phyloP scores from a whole-genome alignment of 768 basidiomycete genomes.

The Leccinum disarticulatum region DNA sequence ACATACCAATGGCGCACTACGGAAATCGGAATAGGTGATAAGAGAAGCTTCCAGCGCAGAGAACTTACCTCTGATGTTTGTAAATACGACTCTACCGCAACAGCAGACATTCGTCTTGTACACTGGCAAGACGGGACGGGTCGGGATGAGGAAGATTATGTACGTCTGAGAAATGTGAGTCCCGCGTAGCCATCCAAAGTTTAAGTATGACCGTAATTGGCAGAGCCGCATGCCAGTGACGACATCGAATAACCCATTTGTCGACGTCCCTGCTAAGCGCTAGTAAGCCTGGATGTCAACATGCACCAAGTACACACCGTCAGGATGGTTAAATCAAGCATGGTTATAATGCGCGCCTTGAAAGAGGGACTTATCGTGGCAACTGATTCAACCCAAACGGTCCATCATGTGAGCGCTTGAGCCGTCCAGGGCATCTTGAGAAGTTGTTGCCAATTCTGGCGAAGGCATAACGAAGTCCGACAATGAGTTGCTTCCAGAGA shows the following conservation, averaged over 20 bases:
- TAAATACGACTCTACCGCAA: constrained; percentile 15
- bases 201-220: neutral
- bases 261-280: neutral
- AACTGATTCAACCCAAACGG: neutral
- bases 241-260: neutral
- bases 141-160: neutral
- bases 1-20: constrained; percentile 15
- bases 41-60: neutral
- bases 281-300: neutral
- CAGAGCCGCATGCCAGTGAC: neutral
- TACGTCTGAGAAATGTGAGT: neutral
- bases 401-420: neutral
- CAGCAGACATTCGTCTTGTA: constrained; percentile 11
- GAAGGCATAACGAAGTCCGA: neutral
- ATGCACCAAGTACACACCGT: neutral
- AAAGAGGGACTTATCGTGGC: neutral
- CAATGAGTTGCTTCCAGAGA: too few species aligned
- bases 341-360: neutral
- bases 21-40: neutral
- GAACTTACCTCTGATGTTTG: constrained; percentile 12
- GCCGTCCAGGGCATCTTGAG: too few species aligned
- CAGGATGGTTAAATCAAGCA: neutral
- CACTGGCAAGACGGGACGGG: neutral
- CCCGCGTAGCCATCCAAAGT: neutral
- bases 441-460: neutral